These are phyloP conservation scores for Teunomyces tritomae DNA, from an alignment of 805 yeast species.

Conservation along the genomic window DNA sequence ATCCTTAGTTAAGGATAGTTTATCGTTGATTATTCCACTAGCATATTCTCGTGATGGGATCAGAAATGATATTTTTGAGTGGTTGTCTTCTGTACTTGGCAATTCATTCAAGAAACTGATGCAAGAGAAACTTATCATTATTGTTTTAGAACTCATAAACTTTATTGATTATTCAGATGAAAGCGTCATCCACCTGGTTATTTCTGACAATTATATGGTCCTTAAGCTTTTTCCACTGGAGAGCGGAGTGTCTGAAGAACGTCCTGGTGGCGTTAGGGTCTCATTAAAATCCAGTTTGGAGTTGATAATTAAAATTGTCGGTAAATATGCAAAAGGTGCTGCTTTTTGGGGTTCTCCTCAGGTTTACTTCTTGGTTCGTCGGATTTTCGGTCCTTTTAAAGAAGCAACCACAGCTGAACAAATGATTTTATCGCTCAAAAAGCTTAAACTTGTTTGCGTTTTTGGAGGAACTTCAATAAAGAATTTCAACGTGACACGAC, in stretches of 20 bases:
- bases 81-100: conserved; percentile 13
- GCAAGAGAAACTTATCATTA: conserved; percentile 24
- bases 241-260: conserved; percentile 4
- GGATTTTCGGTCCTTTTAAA: conserved; percentile 23
- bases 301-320: conserved; percentile 21
- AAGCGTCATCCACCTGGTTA: conserved; percentile 9
- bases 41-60: conserved; percentile 41
- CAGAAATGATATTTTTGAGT: conserved; percentile 28
- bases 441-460: conserved; percentile 34
- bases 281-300: conserved; percentile 26
- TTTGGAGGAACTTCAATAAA: conserved; percentile 18
- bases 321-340: conserved; percentile 14
- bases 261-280: conserved; percentile 13
- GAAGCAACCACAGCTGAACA: conserved; percentile 19
- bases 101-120: conserved; percentile 20
- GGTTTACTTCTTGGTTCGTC: conserved; percentile 38
- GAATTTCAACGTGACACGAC: conserved; percentile 13
- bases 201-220: conserved; percentile 6
- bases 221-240: conserved; percentile 6
- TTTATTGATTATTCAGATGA: conserved; percentile 41
- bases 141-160: conserved; percentile 35
- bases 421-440: conserved; percentile 26
- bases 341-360: conserved; percentile 34
- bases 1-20: conserved; percentile 27
- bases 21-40: conserved; percentile 43